Base-by-base conservation (phyloP, 176 grass and related monocot genomes). In the Hordeum marinum region DNA sequence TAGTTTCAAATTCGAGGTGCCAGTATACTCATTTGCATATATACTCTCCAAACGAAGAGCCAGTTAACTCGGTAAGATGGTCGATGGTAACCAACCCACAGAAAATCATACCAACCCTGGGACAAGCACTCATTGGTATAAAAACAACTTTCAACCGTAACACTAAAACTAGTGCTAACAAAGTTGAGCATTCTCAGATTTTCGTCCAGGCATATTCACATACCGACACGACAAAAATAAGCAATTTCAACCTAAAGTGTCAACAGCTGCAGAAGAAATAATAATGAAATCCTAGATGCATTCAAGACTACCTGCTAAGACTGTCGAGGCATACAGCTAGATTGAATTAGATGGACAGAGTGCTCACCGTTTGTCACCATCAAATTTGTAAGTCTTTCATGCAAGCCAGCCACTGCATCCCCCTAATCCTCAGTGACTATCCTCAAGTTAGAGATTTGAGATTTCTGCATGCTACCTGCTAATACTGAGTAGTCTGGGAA, bases 391-490 rank as follows among this genome's bases (percentile, higher is more conserved):
- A 69, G 32, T 80, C 80, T 87, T 84, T 70, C 41, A 63, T 35
- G 68, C 32, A 80, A 62, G 63, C 39, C 76, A 85, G 32, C 69
- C 76, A 87, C 12, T 62, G 76, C 40, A 87, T 58, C 67, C 50
- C 27, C 54, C 71, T 50, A 66, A 85, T 82, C 78, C 72, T 72
- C 70, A 88, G 50, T 41, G 45, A 79, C 73, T 87, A 63, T 72
- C 55, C 25, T 32, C 72, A 39, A 80, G 82, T 81, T 81, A 74
- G 75, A 55, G 52, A 57, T 57, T 57, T 57, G 54, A 70, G 29
- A 83, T 71, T 88, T 88, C 83, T 83, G 82, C 86, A 68, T 18
- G 48, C 66, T 83, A 92, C 85, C 86, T 91, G 90, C 65, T 85
- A 85, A 65, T 83, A 79, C 90, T 82, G 86, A 77, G 77, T 31